Evolutionary conservation across 306 rosid species (phyloP), one percentile per base, ranked within the genome.

Genomic region (Nissolia schottii): DNA sequence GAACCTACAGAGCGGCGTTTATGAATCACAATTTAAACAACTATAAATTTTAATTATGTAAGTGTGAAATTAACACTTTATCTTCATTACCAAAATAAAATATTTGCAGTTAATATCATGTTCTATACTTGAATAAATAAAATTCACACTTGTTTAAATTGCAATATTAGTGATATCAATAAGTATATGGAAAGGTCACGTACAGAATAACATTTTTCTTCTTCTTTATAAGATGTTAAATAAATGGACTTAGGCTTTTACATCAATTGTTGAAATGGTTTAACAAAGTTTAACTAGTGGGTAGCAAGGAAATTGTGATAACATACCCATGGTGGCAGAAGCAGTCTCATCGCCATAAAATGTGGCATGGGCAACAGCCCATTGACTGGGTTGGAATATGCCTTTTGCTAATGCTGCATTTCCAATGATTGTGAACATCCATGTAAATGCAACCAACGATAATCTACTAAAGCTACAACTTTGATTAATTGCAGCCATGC

Each of bases 291-390:
- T 40, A 20, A 11, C 15, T 34, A 15, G 3, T 8, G 46, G 14
- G n/a, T 63, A 60, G 15, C 29, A 28, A 46, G 38, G 8, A 55
- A 49, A 3, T 11, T 40, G 67, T 29, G 46, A 73, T 15, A 64
- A 60, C 83, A 2, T 78, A 91, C 98, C 97, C 96, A 94, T 83
- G 20, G 98, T 91, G 3, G 75, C 91, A 0, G 87, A 69, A 31
- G 97, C 96, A 3, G 92, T 78, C 22, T 94, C 97, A 7, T 94
- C 97, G 3, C 98, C 98, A 16, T 94, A 89, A 65, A 94, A 94
- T 18, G 98, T 94, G 70, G 98, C 97, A 68, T 86, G 83, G 28
- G 94, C 92, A 7, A 18, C 46, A 2, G 64, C 24, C 94, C 98
- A 93, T 2, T 31, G 75, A 61, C 94, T 93, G 0, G 96, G 91